A percentile compares a stretch with the other conserved stretches of the same genome.
Conservation (phyloP, 169 alveolate species). For the Nephromyces sp. region DNA sequence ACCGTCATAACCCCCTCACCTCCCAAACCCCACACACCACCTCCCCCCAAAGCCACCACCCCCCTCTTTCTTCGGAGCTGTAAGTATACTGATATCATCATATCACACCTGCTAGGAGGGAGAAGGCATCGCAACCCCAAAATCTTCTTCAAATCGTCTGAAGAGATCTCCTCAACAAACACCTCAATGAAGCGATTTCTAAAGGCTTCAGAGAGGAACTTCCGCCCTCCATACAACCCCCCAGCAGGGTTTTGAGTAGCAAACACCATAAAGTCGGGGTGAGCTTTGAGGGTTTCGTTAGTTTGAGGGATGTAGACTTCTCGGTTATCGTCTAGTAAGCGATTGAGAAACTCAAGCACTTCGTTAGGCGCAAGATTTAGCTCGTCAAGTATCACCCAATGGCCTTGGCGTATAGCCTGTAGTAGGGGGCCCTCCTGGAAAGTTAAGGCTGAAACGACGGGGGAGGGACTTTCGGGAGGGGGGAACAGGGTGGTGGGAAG, state of each 20-base stretch:
- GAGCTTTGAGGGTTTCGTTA: conserved; percentile 86
- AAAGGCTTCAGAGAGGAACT: conserved; percentile 93
- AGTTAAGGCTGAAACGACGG: conserved; percentile 61
- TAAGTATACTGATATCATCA: conserved; percentile 81
- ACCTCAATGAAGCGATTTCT: conserved; percentile 92
- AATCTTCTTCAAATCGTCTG: conserved; percentile 80
- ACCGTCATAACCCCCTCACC: conserved; percentile 84
- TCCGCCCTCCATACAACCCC: conserved; percentile 96
- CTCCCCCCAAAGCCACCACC: conserved; percentile 82
- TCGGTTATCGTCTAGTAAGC: conserved; percentile 96
- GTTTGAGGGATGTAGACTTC: conserved; percentile 94
- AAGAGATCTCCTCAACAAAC: conserved; percentile 80
- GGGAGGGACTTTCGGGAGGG: too few species aligned
- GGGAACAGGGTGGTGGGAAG: too few species aligned
- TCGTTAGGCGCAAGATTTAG: conserved; percentile 97
- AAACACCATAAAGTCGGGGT: conserved; percentile 91
- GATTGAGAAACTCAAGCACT: conserved; percentile 88
- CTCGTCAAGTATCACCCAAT: conserved; percentile 98
- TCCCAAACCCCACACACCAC: conserved; percentile 96
- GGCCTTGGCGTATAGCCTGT: conserved; percentile 92
- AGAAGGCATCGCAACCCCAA: conserved; percentile 84
- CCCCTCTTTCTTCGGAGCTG: conserved; percentile 75
- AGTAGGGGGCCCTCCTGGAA: conserved; percentile 96
- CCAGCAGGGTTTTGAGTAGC: conserved; percentile 99
- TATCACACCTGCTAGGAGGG: conserved; percentile 82